Conservation (phyloP, 1,284 basidiomycete species). For the Cerioporus squamosus region DNA sequence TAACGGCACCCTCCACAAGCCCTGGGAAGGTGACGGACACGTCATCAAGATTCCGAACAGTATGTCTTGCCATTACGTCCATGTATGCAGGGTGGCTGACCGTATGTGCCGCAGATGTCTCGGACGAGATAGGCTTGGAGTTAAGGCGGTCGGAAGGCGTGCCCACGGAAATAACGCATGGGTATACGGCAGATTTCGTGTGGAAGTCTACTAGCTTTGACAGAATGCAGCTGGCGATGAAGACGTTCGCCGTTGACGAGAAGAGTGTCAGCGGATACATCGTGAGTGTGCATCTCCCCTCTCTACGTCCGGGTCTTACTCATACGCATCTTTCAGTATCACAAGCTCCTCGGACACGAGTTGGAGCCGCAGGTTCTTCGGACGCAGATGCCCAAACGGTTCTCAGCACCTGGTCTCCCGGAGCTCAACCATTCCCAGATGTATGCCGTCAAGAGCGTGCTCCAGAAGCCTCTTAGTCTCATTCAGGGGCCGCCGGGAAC, state of each 20-base stretch:
- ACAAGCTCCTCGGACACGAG: constrained; percentile 97
- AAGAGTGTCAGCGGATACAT: constrained; percentile 99
- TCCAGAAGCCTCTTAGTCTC: constrained; percentile 97
- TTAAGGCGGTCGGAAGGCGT: constrained; percentile 92
- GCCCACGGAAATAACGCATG: constrained; percentile 92
- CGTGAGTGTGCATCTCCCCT: constrained; percentile 50
- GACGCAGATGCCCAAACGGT: constrained; percentile 95
- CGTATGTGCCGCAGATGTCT: constrained; percentile 70
- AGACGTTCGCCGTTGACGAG: constrained; percentile 98
- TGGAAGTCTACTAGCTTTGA: constrained; percentile 99
- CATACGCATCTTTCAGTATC: constrained; percentile 65
- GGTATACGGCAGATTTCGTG: constrained; percentile 96
- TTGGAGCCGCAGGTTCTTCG: constrained; percentile 88
- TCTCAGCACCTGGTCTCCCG: constrained; percentile 96
- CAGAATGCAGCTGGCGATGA: constrained; percentile 99
- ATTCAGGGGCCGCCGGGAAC: constrained; percentile 99
- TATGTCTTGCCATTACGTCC: constrained; percentile 42
- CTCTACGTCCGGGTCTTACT: constrained; percentile 12
- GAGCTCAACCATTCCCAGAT: constrained; percentile 99
- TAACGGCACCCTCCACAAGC: constrained; percentile 85
- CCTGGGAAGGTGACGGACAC: constrained; percentile 97
- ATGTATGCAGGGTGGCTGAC: constrained; percentile 13
- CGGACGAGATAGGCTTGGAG: constrained; percentile 97
- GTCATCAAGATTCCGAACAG: constrained; percentile 99
- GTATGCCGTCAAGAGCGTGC: constrained; percentile 97